A percentile compares a stretch with the other conserved stretches of the same genome.
These are phyloP conservation scores for Ceratocystiopsis minuta DNA, from an alignment of 2,329 filamentous ascomycete species.

Conservation along the genomic window DNA sequence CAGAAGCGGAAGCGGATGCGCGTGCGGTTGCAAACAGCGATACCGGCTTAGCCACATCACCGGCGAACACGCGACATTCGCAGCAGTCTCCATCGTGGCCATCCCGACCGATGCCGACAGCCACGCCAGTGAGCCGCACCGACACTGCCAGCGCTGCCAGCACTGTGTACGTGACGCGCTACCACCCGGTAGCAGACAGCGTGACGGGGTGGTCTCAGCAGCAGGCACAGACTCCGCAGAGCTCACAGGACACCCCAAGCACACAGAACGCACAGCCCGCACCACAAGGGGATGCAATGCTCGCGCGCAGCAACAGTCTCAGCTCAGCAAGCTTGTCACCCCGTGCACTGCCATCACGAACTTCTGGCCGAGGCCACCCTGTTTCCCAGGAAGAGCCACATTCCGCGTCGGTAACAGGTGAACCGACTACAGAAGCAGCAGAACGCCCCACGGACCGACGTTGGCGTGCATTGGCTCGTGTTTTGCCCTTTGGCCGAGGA, in stretches of 20 bases:
- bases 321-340: conserved; percentile 3
- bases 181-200: conserved; percentile 36
- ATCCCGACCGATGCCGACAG: conserved; percentile 32
- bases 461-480: conserved; percentile 17
- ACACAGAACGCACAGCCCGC: no score
- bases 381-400: no score
- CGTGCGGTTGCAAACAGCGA: no score
- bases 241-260: no score
- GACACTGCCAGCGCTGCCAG: conserved; percentile 46
- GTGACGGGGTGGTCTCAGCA: conserved; percentile 5
- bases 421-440: no score
- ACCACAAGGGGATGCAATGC: not conserved
- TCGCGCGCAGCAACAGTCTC: conserved; percentile 8
- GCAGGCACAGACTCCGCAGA: not conserved
- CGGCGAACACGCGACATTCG: not conserved
- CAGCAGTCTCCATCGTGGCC: conserved; percentile 34
- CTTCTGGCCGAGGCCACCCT: conserved; percentile 11
- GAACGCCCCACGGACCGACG: conserved; percentile 1
- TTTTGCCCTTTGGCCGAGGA: conserved; percentile 14
- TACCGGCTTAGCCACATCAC: not conserved
- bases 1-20: no score
- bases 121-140: conserved; percentile 40
- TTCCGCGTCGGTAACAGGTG: no score
- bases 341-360: conserved; percentile 8
- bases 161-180: conserved; percentile 44